These are phyloP conservation scores for Saccharomyces cerevisiae DNA, from an alignment of 805 yeast genomes.

Conservation along the genomic window DNA sequence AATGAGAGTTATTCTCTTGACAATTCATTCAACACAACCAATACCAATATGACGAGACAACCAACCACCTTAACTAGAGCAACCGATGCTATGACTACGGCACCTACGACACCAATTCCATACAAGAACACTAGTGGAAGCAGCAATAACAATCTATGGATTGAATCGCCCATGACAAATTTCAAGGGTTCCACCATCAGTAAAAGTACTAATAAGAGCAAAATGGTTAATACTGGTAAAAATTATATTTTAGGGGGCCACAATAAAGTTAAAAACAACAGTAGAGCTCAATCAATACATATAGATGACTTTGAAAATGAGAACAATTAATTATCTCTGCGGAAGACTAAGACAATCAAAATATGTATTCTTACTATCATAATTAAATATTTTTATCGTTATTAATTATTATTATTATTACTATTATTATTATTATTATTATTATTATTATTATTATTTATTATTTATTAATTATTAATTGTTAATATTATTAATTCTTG, in stretches of 20 bases:
- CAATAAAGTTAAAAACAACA: slow-evolving; percentile 22
- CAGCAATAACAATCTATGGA: slow-evolving; percentile 10
- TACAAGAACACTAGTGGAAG: not conserved
- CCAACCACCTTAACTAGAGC: not conserved
- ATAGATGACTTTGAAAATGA: slow-evolving; percentile 24
- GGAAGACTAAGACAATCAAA: not conserved
- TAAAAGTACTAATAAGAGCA: slow-evolving; percentile 9
- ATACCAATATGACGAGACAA: not conserved
- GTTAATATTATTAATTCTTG: not conserved
- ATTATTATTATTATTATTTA: not conserved
- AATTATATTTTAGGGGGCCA: slow-evolving; percentile 30
- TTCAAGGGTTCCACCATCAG: not conserved
- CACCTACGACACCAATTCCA: not conserved
- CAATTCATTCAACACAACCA: not conserved
- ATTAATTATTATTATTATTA: too few species aligned
- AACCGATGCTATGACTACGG: not conserved
- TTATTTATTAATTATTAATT: not conserved
- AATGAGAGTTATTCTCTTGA: not conserved
- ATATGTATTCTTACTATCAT: not conserved
- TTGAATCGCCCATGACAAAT: slow-evolving; percentile 9
- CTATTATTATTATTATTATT: not conserved
- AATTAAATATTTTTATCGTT: not conserved
- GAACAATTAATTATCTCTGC: not conserved
- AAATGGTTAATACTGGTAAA: slow-evolving; percentile 28
- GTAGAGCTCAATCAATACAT: slow-evolving; percentile 30